These are phyloP conservation scores for Pichia rugopelliculosa DNA, from an alignment of 805 yeast genomes.

Conservation along the genomic window DNA sequence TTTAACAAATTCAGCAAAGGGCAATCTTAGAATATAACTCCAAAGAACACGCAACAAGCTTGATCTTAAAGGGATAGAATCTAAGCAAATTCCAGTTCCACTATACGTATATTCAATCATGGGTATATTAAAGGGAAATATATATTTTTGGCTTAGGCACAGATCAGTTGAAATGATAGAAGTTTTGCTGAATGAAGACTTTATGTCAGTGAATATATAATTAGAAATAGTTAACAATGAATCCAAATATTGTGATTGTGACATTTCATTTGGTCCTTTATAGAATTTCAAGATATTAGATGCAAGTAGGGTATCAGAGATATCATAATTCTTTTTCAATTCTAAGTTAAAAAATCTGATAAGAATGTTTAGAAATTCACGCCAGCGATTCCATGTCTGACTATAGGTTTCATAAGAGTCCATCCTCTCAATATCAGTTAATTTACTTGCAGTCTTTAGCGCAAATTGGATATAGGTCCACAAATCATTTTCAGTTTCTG, in stretches of 20 bases:
- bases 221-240: constrained; percentile 2
- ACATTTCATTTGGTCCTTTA: neutral
- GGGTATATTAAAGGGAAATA: neutral
- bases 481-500: neutral
- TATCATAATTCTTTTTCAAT: neutral
- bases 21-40: neutral
- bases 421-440: constrained; percentile 1
- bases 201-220: neutral
- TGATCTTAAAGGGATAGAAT: constrained; percentile 3
- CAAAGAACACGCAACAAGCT: neutral
- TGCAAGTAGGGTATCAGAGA: neutral
- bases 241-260: neutral
- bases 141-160: constrained; percentile 1
- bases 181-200: neutral
- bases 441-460: constrained; percentile 4
- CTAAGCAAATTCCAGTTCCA: constrained; percentile 3
- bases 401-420: constrained; percentile 5
- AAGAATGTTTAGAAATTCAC: constrained; percentile 5
- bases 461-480: constrained; percentile 7
- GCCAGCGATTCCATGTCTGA: constrained; percentile 10
- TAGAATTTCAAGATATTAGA: neutral
- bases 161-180: constrained; percentile 6
- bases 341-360: constrained; percentile 4
- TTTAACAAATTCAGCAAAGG: neutral
- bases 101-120: constrained; percentile 1